Evolutionary conservation across 305 asterid genomes (phyloP).

Genomic region (Striga hermonthica): DNA sequence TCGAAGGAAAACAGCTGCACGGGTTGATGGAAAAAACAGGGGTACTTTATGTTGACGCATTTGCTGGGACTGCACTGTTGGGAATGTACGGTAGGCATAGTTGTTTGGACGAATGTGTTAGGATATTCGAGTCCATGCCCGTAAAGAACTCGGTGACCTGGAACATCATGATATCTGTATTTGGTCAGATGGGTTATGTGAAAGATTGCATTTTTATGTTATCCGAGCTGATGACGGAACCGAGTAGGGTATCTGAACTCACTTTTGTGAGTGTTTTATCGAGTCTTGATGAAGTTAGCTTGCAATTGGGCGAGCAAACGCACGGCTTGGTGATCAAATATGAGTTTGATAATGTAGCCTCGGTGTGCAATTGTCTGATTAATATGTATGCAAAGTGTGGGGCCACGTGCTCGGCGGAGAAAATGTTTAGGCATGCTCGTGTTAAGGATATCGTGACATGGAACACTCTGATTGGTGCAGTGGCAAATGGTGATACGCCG

Average conservation of each 20-base stretch:
- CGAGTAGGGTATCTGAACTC: conserved; percentile 34
- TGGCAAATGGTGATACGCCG: conserved; percentile 37
- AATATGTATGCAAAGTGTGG: conserved; percentile 44
- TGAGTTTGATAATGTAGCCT: conserved; percentile 37
- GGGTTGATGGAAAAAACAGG: conserved; percentile 50
- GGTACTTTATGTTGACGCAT: conserved; percentile 38
- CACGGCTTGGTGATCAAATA: conserved; percentile 48
- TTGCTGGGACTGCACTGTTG: conserved; percentile 63
- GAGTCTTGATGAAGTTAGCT: conserved; percentile 33
- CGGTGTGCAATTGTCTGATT: conserved; percentile 46
- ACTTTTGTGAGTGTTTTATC: conserved; percentile 45
- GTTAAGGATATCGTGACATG: conserved; percentile 51
- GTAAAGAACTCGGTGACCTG: conserved; percentile 51
- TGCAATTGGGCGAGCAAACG: conserved; percentile 43
- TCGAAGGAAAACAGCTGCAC: conserved; percentile 51
- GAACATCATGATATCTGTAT: conserved; percentile 50
- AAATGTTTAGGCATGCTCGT: conserved; percentile 41
- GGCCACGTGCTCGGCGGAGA: conserved; percentile 32
- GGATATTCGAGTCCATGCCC: conserved; percentile 53
- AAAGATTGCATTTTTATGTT: conserved; percentile 42
- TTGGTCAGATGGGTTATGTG: conserved; percentile 39
- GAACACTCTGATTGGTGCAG: conserved; percentile 47
- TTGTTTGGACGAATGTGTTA: conserved; percentile 47
- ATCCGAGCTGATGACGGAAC: conserved; percentile 36
- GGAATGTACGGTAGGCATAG: conserved; percentile 51